A percentile compares a stretch with the other conserved stretches of the same genome.
Conservation (phyloP, 345 rosid genomes). For the Murraya koenigii region DNA sequence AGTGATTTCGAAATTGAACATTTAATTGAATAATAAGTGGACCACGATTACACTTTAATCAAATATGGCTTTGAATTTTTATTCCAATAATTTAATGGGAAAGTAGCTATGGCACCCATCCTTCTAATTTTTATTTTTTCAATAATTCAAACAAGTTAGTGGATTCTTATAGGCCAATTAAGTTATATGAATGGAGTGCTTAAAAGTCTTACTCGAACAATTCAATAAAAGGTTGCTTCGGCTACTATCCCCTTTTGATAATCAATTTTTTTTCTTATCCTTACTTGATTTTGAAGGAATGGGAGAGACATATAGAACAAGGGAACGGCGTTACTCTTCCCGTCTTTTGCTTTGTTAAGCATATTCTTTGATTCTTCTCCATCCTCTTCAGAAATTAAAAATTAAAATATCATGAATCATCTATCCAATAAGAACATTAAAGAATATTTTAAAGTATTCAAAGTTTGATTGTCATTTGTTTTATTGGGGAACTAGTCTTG, state of each 20-base stretch:
- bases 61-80: too few species aligned
- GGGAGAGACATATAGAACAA: neutral
- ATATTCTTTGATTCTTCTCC: slow-evolving; percentile 8
- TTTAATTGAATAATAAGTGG: too few species aligned
- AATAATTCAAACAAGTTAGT: too few species aligned
- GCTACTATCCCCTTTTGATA: neutral
- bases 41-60: too few species aligned
- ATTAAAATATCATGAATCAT: neutral
- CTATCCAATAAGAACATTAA: neutral
- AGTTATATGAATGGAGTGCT: neutral
- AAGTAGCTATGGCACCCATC: too few species aligned
- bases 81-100: too few species aligned
- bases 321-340: neutral
- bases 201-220: neutral
- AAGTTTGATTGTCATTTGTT: neutral
- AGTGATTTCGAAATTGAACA: too few species aligned
- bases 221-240: neutral
- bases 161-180: too few species aligned
- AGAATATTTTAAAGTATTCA: neutral
- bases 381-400: too few species aligned
- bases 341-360: neutral
- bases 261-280: too few species aligned
- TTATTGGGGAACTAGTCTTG: neutral
- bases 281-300: too few species aligned
- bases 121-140: too few species aligned